Base-by-base conservation (phyloP, 768 basidiomycete species). In the Xerocomus brunneocitrinus region DNA sequence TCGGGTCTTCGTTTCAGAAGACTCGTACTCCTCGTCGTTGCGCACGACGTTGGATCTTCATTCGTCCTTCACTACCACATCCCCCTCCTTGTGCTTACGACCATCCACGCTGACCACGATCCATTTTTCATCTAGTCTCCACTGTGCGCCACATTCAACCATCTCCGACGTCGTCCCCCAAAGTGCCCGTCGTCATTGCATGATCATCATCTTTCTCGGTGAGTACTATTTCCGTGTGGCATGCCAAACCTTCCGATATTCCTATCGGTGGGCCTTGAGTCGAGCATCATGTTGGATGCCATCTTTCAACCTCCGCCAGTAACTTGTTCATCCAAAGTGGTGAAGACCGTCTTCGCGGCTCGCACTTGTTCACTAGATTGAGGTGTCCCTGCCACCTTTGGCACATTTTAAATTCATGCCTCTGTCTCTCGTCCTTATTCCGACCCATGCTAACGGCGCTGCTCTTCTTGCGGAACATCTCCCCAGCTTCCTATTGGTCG, bases 401-500 rank as follows among this genome's bases (percentile, higher is more conserved):
- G 49, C 53, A 12, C 46, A 27, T 53, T 43, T 28, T 38, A 24
- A 51, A 35, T 44, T 40, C 28, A 58, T 56, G 50, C 9, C 42
- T 34, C 41, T 55, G 10, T 47, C 49, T 38, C 30, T 57, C 32
- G 34, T 52, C 27, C 31, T 52, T 19, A 14, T 50, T 22, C 45
- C 39, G 22, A 55, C 53, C 25, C 50, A 58, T 59, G 49, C 64
- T 61, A 38, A 70, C 41, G 31, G 28, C 67, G 53, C 61, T 57
- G 32, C 57, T 49, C 32, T 53, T 52, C 49, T 62, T 54, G 57
- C 52, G 47, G 53, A 55, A 54, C 62, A 63, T 55, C 61, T 61
- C 30, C 50, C 55, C 57, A 81, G 78, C 65, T 67, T 71, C 62
- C 66, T 69, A 73, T 73, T 74, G 69, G 74, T 74, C 72, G 64